A percentile compares a stretch with the other conserved stretches of the same genome.
Conservation (phyloP, 441 rosid genomes). For the Jatropha podagrica region DNA sequence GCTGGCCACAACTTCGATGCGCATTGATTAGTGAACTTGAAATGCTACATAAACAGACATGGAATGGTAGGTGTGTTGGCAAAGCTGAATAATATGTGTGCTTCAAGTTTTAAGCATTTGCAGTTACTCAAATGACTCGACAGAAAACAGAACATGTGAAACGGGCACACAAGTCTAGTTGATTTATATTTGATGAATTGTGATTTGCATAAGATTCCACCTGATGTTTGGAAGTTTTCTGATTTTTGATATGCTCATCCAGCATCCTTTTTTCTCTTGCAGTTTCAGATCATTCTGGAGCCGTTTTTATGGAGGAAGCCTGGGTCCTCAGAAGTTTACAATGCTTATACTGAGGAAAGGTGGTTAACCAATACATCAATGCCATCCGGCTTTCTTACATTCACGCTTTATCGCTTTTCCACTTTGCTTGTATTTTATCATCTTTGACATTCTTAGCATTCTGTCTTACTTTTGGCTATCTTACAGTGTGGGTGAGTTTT, state of each 20-base stretch:
- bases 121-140: not conserved
- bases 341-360: slow-evolving; percentile 59
- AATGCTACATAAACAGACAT: not conserved
- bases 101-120: no score
- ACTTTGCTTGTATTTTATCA: not conserved
- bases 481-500: slow-evolving; percentile 85
- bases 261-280: slow-evolving; percentile 27
- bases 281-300: slow-evolving; percentile 80
- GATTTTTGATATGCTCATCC: slow-evolving; percentile 5
- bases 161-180: not conserved
- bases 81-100: no score
- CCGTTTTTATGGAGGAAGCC: slow-evolving; percentile 85
- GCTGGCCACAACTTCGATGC: not conserved
- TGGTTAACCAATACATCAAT: slow-evolving; percentile 23
- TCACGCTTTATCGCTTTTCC: slow-evolving; percentile 5
- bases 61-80: no score
- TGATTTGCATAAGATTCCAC: not conserved
- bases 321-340: slow-evolving; percentile 43
- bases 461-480: slow-evolving; percentile 22
- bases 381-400: not conserved
- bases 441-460: slow-evolving; percentile 22
- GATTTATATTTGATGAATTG: not conserved
- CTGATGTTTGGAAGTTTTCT: not conserved
- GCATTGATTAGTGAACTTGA: slow-evolving; percentile 8
- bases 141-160: not conserved